Percentiles rank a stretch among this genome's conserved stretches.
phyloP scores from a whole-genome alignment of 2,329 filamentous ascomycete genomes.

The Alternaria sp. region DNA sequence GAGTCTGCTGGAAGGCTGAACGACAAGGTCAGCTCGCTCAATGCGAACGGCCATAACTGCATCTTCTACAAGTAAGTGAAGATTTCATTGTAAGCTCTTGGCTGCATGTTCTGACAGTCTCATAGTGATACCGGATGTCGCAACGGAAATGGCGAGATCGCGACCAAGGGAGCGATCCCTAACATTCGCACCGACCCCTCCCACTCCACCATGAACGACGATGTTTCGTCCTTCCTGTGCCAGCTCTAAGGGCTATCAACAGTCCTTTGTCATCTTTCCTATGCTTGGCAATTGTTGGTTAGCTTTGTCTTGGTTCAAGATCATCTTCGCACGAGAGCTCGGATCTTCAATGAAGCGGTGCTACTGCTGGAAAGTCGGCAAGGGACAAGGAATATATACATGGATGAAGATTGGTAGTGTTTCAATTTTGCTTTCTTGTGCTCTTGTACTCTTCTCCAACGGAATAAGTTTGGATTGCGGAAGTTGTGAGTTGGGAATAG shows the following conservation, averaged over 20 bases:
- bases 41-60: not conserved
- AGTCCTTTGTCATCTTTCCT: not conserved
- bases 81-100: not conserved
- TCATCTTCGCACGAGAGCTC: not conserved
- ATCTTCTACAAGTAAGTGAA: not conserved
- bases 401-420: not conserved
- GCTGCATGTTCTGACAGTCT: not conserved
- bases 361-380: not conserved
- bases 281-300: not conserved
- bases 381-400: too few relatives aligned
- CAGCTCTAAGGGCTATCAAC: not conserved
- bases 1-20: not conserved
- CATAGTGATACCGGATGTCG: not conserved
- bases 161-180: not conserved
- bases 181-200: not conserved
- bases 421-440: not conserved
- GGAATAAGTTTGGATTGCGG: not conserved
- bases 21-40: conserved; percentile 4
- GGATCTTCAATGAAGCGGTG: not conserved
- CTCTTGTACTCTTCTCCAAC: too few relatives aligned
- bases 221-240: not conserved
- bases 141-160: not conserved
- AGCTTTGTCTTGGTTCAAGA: not conserved
- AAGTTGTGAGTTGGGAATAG: not conserved
- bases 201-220: not conserved